A percentile compares a stretch with the other conserved stretches of the same genome.
phyloP scores from a whole-genome alignment of 23 red algal genomes.

The Gracilaria domingensis region DNA sequence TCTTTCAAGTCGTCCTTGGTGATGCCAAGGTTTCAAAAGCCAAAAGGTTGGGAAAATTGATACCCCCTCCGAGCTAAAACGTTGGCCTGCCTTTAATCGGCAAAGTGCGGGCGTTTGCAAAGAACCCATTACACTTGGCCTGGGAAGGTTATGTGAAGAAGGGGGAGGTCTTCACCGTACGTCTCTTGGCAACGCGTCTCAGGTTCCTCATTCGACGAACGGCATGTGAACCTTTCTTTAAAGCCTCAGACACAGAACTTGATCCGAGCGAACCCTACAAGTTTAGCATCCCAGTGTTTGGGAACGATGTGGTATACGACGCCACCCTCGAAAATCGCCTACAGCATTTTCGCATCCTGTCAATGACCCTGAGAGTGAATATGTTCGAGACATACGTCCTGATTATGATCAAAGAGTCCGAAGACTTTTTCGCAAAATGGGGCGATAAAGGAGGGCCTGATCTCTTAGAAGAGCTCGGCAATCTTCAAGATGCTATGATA shows the following conservation, averaged over 20 bases:
- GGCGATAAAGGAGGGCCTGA: conserved; percentile 83
- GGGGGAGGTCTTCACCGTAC: conserved; percentile 94
- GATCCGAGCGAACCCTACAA: conserved; percentile 94
- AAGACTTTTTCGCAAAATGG: conserved; percentile 79
- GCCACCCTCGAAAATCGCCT: conserved; percentile 85
- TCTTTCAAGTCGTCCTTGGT: conserved; percentile 49
- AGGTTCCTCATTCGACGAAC: conserved; percentile 90
- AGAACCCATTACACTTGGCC: conserved; percentile 85
- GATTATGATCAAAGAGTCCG: conserved; percentile 92
- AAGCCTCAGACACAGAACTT: conserved; percentile 91
- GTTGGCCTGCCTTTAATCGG: conserved; percentile 87
- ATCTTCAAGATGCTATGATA: too few species aligned
- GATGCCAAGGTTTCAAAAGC: conserved; percentile 30
- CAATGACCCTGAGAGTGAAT: conserved; percentile 81
- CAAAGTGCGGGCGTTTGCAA: conserved; percentile 84
- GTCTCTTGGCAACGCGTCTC: conserved; percentile 77
- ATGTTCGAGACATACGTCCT: conserved; percentile 92
- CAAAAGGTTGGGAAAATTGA: conserved; percentile 25
- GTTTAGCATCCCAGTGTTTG: conserved; percentile 97
- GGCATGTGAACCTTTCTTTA: conserved; percentile 91
- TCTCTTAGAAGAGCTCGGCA: conserved; percentile 77
- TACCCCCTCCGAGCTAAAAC: conserved; percentile 84
- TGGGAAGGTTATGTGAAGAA: conserved; percentile 77
- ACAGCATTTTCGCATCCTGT: conserved; percentile 94
- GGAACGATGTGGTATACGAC: conserved; percentile 95